Conservation (phyloP, 805 yeast genomes). For the Candida pseudoglaebosa region DNA sequence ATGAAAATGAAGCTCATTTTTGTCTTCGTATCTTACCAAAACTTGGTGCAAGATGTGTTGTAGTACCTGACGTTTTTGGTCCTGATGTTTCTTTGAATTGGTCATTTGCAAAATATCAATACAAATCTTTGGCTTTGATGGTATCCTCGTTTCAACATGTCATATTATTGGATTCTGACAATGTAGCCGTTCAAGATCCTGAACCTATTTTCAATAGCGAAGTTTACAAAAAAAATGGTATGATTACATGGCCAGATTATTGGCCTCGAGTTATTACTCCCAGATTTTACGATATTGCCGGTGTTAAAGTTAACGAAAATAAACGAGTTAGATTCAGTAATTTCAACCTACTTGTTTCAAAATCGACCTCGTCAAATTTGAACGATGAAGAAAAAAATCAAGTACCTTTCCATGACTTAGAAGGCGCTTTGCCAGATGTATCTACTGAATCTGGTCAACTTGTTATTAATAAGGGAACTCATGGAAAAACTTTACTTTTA, state of each 20-base stretch:
- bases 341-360: slow-evolving; percentile 19
- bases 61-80: slow-evolving; percentile 50
- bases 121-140: slow-evolving; percentile 53
- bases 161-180: slow-evolving; percentile 33
- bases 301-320: slow-evolving; percentile 23
- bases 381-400: slow-evolving; percentile 10
- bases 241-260: slow-evolving; percentile 43
- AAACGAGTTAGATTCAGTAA: slow-evolving; percentile 25
- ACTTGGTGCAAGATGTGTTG: slow-evolving; percentile 64
- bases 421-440: slow-evolving; percentile 65
- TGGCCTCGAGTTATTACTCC: slow-evolving; percentile 39
- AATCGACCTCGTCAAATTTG: slow-evolving; percentile 9
- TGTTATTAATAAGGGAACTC: slow-evolving; percentile 53
- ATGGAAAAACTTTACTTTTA: slow-evolving; percentile 53
- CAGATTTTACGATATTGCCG: slow-evolving; percentile 32
- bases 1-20: slow-evolving; percentile 25
- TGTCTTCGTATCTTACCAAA: slow-evolving; percentile 63
- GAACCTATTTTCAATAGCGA: slow-evolving; percentile 26
- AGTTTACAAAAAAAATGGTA: slow-evolving; percentile 26
- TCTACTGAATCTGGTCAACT: slow-evolving; percentile 71
- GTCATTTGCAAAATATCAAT: slow-evolving; percentile 60
- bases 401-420: slow-evolving; percentile 57
- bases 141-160: slow-evolving; percentile 32
- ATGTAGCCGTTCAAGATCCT: slow-evolving; percentile 26
- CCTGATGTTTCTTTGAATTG: slow-evolving; percentile 37